A percentile compares a stretch with the other conserved stretches of the same genome.
Evolutionary conservation across 2,329 filamentous ascomycete species (phyloP).

Genomic region (Aspergillus pseudoterreus): DNA sequence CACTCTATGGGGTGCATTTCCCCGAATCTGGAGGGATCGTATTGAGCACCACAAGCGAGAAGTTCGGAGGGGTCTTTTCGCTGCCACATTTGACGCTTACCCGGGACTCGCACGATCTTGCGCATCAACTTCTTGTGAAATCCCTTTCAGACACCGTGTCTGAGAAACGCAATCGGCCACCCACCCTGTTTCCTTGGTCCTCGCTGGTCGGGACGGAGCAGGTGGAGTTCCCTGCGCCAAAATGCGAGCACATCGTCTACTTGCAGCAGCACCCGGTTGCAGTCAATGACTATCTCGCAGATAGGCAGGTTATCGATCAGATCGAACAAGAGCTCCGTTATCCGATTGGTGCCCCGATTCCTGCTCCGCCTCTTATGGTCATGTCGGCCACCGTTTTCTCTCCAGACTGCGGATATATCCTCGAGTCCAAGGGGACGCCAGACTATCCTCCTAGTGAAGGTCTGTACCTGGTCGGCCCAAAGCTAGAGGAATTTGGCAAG

Average conservation of each 20-base stretch:
- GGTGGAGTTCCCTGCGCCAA: constrained; percentile 55
- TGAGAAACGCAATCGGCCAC: constrained; percentile 57
- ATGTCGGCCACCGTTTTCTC: constrained; percentile 63
- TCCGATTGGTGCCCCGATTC: constrained; percentile 55
- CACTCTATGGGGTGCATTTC: constrained; percentile 81
- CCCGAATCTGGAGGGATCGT: constrained; percentile 73
- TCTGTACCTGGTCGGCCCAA: constrained; percentile 54
- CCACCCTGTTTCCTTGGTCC: constrained; percentile 68
- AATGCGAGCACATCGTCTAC: constrained; percentile 87
- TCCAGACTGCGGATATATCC: constrained; percentile 63
- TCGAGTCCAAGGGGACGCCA: constrained; percentile 59
- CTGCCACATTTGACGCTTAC: constrained; percentile 76
- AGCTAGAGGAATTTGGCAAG: constrained; percentile 54
- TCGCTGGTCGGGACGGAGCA: constrained; percentile 57
- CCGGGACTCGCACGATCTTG: constrained; percentile 52
- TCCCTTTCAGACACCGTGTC: constrained; percentile 65
- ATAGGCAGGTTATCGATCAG: constrained; percentile 41
- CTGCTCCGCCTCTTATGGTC: constrained; percentile 48
- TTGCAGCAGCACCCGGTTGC: constrained; percentile 58
- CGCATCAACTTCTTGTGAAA: constrained; percentile 64
- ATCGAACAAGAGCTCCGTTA: constrained; percentile 59
- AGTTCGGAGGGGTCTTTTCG: constrained; percentile 87
- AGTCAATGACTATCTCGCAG: constrained; percentile 26
- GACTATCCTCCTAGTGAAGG: constrained; percentile 49
- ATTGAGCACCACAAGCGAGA: constrained; percentile 86